phyloP scores from a whole-genome alignment of 2,329 filamentous ascomycete genomes.

The Hortaea werneckii region DNA sequence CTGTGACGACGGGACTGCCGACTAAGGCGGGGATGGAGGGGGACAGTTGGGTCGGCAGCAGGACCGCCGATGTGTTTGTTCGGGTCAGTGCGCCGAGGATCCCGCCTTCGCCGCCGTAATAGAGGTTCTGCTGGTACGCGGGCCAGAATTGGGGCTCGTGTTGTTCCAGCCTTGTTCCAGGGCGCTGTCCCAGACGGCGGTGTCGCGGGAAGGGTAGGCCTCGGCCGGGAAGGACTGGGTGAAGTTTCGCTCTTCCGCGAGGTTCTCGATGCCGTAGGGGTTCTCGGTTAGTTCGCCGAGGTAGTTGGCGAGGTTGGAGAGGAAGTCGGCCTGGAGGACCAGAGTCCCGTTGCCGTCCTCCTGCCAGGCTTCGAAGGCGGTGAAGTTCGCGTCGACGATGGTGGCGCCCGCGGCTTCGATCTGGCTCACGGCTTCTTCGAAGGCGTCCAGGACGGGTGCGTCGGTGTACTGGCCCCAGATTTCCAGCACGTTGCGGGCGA shows the following conservation, averaged over 20 bases:
- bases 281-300: constrained; percentile 47
- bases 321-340: constrained; percentile 51
- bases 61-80: constrained; percentile 50
- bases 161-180: constrained; percentile 47
- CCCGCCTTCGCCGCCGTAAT: constrained; percentile 48
- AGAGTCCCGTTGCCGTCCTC: constrained; percentile 31
- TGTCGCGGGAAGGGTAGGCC: constrained; percentile 53
- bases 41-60: constrained; percentile 46
- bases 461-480: constrained; percentile 23
- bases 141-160: constrained; percentile 47
- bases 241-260: constrained; percentile 45
- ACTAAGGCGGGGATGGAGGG: constrained; percentile 44
- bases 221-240: constrained; percentile 46
- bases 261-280: constrained; percentile 43
- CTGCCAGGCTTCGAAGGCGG: constrained; percentile 38
- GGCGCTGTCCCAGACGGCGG: constrained; percentile 44
- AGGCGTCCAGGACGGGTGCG: constrained; percentile 41
- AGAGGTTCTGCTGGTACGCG: constrained; percentile 43
- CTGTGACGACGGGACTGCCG: constrained; percentile 51
- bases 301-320: constrained; percentile 47
- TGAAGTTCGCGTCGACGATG: constrained; percentile 53
- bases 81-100: constrained; percentile 50
- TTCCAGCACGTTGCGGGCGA: constrained; percentile 50
- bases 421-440: constrained; percentile 44
- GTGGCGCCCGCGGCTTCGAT: constrained; percentile 48